Base-by-base conservation (phyloP, 176 grass and related monocot species). In the Phragmites australis region DNA sequence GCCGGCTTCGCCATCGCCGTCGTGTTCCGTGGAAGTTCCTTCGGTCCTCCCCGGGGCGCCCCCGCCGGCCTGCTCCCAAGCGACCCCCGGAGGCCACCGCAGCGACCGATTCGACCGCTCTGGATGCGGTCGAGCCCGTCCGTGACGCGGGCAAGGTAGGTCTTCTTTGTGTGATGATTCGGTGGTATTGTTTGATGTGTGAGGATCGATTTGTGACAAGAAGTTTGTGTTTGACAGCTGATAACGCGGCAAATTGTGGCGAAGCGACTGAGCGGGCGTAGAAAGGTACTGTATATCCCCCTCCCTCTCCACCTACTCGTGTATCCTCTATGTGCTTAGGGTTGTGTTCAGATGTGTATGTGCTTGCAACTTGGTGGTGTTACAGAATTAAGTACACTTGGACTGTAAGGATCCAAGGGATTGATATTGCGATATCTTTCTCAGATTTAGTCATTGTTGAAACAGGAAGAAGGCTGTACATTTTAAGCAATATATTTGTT, bases 1-100 rank as follows among this genome's bases (percentile, higher is more conserved):
- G 96, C 96, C 16, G 96, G 96, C 11, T 99, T 99, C 71, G 96
- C 96, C 49, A 93, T 99, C 87, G 96, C 96, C 3, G 81, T 95
- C 22, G 88, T 95, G 5, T 99, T 99, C 79, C 89, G 14, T 99
- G 96, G 96, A 99, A 79, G 82, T 85, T 99, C 73, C 44, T 95
- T 81, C 87, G 86, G 53, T 77, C 88, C 8, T 69, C 78, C 19
- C 80, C 83, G 9, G 59, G 78, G 44, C 59, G 82, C 14, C 82
- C 80, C 42, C 68, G 85, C 37, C 75, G 87, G 29, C 60, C 65
- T 8, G 62, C 79, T 15, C 88, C 88, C 39, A 99, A 99, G 88
- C 90, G 88, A 0, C 87, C 86, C 60, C 61, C 49, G n/a, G 2
- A 72, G n/a, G 79, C 78, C 23, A 32, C 72, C 3, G 59, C 58